These are phyloP conservation scores for Volvox carteri DNA, from an alignment of 163 green algal species.

Conservation along the genomic window DNA sequence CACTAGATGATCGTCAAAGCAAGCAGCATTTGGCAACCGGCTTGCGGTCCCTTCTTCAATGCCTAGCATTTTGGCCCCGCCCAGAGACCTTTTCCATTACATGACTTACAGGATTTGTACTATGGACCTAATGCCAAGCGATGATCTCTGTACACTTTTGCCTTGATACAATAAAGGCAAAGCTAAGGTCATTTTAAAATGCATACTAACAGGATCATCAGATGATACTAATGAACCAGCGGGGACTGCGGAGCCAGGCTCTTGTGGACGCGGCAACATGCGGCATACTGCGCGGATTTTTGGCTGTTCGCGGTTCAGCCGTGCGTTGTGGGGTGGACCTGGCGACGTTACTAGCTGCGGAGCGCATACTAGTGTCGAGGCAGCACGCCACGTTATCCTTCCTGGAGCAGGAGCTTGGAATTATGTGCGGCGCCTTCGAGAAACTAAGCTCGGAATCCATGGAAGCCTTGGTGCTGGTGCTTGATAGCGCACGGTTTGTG, in stretches of 20 bases:
- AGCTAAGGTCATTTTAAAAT: too few relatives aligned
- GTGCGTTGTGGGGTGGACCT: neutral
- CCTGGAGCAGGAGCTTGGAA: neutral
- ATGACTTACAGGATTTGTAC: too few relatives aligned
- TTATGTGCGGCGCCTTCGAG: neutral
- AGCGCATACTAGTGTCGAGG: neutral
- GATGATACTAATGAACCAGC: neutral
- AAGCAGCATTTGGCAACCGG: too few relatives aligned
- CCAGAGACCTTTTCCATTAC: too few relatives aligned
- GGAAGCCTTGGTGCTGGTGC: neutral
- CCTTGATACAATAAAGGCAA: too few relatives aligned
- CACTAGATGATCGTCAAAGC: too few relatives aligned
- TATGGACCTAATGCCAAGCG: too few relatives aligned
- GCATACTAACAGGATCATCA: neutral
- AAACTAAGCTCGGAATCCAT: too few relatives aligned
- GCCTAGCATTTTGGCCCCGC: too few relatives aligned
- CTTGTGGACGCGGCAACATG: neutral
- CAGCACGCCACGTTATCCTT: neutral
- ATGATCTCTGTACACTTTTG: too few relatives aligned
- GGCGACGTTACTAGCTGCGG: constrained; percentile 14
- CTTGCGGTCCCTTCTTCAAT: too few relatives aligned
- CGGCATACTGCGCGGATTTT: constrained; percentile 4
- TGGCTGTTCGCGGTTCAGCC: neutral
- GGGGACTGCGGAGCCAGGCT: neutral
- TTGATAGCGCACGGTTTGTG: too few relatives aligned